These are phyloP conservation scores for Ganoderma lucidum DNA, from an alignment of 1,284 basidiomycete species.

Conservation along the genomic window DNA sequence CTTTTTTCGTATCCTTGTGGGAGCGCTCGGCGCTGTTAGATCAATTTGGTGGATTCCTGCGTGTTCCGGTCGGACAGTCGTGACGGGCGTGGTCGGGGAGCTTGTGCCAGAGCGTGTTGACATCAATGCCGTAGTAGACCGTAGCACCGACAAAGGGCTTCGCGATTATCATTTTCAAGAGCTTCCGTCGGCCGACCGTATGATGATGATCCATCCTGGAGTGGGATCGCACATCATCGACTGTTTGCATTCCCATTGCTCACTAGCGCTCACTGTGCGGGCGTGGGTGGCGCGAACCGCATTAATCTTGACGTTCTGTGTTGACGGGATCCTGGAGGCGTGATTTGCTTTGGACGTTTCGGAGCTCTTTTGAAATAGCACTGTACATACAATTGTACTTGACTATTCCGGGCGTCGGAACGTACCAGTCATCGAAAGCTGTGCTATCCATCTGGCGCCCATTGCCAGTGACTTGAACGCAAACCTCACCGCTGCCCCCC, in stretches of 20 bases:
- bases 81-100: not conserved
- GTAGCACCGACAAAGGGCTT: not conserved
- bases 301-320: not conserved
- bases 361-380: not conserved
- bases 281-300: not conserved
- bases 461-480: not conserved
- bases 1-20: not conserved
- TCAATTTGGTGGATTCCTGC: not conserved
- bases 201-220: not conserved
- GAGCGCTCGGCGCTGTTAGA: not conserved
- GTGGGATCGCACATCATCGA: not conserved
- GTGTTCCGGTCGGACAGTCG: not conserved
- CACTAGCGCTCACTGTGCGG: too few species aligned
- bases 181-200: conserved; percentile 3
- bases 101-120: not conserved
- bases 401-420: not conserved
- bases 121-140: not conserved
- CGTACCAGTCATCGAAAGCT: not conserved
- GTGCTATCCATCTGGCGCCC: not conserved
- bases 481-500: not conserved
- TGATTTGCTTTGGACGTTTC: not conserved
- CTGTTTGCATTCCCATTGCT: too few species aligned
- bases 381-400: not conserved
- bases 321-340: not conserved
- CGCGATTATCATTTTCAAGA: not conserved